These are phyloP conservation scores for Musa acuminata DNA, from an alignment of 176 grass and related monocot species.

Conservation along the genomic window DNA sequence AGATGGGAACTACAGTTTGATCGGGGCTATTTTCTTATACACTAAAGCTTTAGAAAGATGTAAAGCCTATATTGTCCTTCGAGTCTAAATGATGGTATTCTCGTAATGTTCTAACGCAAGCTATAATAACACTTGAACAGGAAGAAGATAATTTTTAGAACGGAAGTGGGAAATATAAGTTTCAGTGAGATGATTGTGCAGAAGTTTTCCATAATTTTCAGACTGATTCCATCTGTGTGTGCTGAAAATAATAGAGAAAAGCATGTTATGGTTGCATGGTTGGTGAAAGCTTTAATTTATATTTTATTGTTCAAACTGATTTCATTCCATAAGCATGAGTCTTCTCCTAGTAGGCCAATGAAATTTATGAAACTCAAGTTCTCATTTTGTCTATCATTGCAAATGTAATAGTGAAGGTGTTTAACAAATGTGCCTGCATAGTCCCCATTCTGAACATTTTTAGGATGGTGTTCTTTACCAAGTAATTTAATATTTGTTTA, in stretches of 20 bases:
- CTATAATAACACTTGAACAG: no score
- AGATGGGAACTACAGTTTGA: not conserved
- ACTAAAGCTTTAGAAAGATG: not conserved
- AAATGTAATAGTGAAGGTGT: no score
- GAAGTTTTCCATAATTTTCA: no score
- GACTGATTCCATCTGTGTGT: no score
- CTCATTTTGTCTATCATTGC: not conserved
- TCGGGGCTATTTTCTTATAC: not conserved
- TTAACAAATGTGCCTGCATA: not conserved
- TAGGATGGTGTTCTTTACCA: no score
- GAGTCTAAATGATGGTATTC: not conserved
- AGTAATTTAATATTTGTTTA: no score
- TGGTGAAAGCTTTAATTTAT: not conserved
- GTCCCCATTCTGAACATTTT: not conserved
- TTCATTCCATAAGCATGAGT: not conserved
- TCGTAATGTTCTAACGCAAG: no score
- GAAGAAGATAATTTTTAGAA: not conserved
- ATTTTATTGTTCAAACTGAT: not conserved
- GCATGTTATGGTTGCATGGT: not conserved
- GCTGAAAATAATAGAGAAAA: no score
- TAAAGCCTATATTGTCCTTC: not conserved
- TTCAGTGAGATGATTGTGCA: no score
- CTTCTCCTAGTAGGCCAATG: not conserved
- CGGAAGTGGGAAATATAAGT: not conserved
- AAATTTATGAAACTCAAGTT: not conserved